A percentile compares a stretch with the other conserved stretches of the same genome.
Conservation (phyloP, 768 basidiomycete genomes). For the Stropharia rugosoannulata region DNA sequence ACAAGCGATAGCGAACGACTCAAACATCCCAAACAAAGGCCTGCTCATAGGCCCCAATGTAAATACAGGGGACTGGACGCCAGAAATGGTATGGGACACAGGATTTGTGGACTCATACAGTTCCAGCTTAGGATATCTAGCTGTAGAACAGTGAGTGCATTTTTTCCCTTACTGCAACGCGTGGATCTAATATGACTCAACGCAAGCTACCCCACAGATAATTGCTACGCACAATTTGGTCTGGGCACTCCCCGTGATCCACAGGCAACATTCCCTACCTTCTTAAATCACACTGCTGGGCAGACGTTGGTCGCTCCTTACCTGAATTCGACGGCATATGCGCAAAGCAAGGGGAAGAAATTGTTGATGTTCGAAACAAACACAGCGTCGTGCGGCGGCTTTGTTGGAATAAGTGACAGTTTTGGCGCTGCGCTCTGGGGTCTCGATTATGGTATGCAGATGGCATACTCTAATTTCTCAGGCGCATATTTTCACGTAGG, state of each 20-base stretch:
- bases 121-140: conserved; percentile 39
- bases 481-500: conserved; percentile 56
- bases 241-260: conserved; percentile 40
- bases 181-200: conserved; percentile 18
- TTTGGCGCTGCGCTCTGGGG: conserved; percentile 68
- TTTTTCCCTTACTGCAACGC: conserved; percentile 21
- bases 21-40: conserved; percentile 31
- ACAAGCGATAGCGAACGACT: conserved; percentile 39
- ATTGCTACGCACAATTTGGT: conserved; percentile 54
- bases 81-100: conserved; percentile 52
- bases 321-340: conserved; percentile 48
- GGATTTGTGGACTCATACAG: conserved; percentile 48
- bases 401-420: conserved; percentile 58
- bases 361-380: conserved; percentile 74
- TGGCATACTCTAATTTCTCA: conserved; percentile 55
- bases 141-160: conserved; percentile 53
- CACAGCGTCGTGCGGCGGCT: conserved; percentile 69
- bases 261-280: conserved; percentile 50
- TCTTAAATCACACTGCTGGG: conserved; percentile 61
- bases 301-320: conserved; percentile 51
- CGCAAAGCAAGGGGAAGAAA: conserved; percentile 40
- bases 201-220: conserved; percentile 56
- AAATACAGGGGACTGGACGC: conserved; percentile 49
- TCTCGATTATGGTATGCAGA: conserved; percentile 57
- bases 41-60: conserved; percentile 59